phyloP scores from a whole-genome alignment of 257 asterid species.

The Solanum chiquidenum region DNA sequence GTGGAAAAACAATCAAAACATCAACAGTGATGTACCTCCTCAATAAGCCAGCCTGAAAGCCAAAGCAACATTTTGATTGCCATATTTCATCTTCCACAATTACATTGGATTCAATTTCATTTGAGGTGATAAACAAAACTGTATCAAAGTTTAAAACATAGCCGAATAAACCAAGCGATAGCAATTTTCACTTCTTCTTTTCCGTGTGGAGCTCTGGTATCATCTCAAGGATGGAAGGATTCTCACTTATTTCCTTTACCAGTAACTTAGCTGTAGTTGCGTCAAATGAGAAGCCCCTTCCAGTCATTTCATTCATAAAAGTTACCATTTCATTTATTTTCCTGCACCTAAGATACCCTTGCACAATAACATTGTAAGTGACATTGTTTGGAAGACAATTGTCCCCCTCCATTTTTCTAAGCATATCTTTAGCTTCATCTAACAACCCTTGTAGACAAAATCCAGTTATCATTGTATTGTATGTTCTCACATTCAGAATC shows the following conservation, averaged over 20 bases:
- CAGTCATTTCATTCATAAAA: neutral
- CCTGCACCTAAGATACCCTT: neutral
- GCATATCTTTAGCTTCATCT: neutral
- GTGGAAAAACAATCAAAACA: neutral
- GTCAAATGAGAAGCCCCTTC: neutral
- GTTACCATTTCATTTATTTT: neutral
- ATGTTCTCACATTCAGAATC: neutral
- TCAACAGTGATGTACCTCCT: neutral
- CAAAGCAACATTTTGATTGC: neutral
- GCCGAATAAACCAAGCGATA: neutral
- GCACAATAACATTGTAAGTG: neutral
- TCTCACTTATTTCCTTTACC: neutral
- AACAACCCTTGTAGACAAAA: neutral
- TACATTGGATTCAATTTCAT: neutral
- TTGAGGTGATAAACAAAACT: neutral
- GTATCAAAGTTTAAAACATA: neutral
- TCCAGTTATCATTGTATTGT: neutral
- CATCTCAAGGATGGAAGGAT: neutral
- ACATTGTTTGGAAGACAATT: neutral
- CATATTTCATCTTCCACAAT: neutral
- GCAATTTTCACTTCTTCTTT: neutral
- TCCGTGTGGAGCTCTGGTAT: neutral
- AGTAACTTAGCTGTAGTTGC: neutral
- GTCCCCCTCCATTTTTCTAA: neutral
- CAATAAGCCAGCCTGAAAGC: neutral